Base-by-base conservation (phyloP, 2,329 filamentous ascomycete species). In the Fusarium musae region DNA sequence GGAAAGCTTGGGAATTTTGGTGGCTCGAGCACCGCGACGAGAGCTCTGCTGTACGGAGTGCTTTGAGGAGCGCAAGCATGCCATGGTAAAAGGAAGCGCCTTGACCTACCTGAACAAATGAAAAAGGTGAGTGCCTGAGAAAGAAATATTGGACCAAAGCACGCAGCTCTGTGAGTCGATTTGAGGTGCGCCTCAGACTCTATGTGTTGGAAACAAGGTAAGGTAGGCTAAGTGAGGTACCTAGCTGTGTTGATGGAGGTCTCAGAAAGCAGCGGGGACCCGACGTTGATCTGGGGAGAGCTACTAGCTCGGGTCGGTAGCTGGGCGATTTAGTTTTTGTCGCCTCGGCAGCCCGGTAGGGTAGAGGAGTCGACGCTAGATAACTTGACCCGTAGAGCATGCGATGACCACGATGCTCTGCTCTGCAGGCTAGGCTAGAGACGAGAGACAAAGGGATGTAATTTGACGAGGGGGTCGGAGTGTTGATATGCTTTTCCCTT, bases 221-320 rank as follows among this genome's bases (percentile, higher is more conserved):
- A 30, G 50, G 34, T 53, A 39, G 34, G 34, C 50, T 39, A 39
- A 53, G 34, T 30, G 26, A 52, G n/a, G n/a, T 26, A 39, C 50
- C 34, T 54, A 40, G 23, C 50, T 49, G 42, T 59, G 42, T 36
- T 46, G 61, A 59, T 53, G 66, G 59, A 57, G 68, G 64, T 75
- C 63, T 66, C 63, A 66, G 59, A 71, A 57, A 54, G 54, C 42
- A 43, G 66, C 66, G 66, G 66, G 59, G 66, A 53, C 46, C 43
- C 39, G 63, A 63, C 40, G 66, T 59, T 76, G 75, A 74, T 75
- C 73, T 71, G 75, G 75, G 75, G 75, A 76, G 73, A 77, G 71
- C 75, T 72, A 64, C 44, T 76, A 77, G 72, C 66, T 64, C 52
- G 49, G 43, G 42, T 60, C 57, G 65, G 56, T 74, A 74, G 66